Evolutionary conservation across 441 rosid species (phyloP).

Genomic region (Geranium incanum): DNA sequence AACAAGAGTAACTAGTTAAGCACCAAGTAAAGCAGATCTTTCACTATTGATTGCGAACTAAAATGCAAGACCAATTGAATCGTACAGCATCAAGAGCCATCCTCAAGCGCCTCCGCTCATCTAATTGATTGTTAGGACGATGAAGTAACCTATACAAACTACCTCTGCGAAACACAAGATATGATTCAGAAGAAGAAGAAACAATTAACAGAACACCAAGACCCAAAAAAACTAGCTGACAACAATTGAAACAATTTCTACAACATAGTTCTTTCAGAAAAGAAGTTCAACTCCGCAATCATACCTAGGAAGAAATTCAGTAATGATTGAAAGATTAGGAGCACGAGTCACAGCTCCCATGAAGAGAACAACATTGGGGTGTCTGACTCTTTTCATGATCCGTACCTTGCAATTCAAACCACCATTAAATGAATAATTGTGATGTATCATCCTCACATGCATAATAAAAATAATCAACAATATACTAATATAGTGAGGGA

Average conservation of each 20-base stretch:
- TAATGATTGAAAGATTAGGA: conserved; percentile 65
- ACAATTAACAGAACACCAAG: no score
- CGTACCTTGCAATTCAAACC: conserved; percentile 34
- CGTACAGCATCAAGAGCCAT: conserved; percentile 95
- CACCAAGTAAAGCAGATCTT: conserved; percentile 14
- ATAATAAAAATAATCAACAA: neutral
- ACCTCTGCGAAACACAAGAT: conserved; percentile 64
- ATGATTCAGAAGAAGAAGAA: conserved; percentile 7
- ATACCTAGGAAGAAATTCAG: conserved; percentile 76
- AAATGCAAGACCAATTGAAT: conserved; percentile 17
- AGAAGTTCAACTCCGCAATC: conserved; percentile 8
- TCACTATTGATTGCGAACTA: conserved; percentile 9
- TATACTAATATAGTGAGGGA: no score
- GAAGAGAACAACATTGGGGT: conserved; percentile 77
- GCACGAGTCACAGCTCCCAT: conserved; percentile 79
- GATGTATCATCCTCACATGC: neutral
- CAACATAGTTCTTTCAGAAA: neutral
- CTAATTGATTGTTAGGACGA: conserved; percentile 85
- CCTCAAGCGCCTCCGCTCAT: conserved; percentile 84
- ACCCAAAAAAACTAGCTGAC: no score
- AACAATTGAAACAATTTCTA: neutral
- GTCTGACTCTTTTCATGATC: conserved; percentile 56
- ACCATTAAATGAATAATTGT: neutral
- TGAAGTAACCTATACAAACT: conserved; percentile 87
- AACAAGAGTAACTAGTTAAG: conserved; percentile 18